These are phyloP conservation scores for Rhodamnia rubescens DNA, from an alignment of 345 rosid species.

Conservation along the genomic window DNA sequence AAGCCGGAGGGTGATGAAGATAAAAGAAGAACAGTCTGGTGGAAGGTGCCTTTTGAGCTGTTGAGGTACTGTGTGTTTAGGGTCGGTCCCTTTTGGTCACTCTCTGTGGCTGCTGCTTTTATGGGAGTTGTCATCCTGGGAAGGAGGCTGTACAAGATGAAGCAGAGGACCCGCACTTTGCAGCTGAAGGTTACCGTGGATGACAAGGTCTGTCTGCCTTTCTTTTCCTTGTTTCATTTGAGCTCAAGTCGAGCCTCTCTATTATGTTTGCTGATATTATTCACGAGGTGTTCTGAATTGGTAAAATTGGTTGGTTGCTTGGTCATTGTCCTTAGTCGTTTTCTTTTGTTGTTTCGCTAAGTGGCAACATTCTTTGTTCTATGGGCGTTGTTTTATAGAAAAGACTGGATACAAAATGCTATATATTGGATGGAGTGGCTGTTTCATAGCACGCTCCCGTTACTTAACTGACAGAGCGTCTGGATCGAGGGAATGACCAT, in stretches of 20 bases:
- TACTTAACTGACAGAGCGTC: background rate
- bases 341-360: background rate
- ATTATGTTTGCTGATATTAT: background rate
- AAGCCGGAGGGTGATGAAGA: slow-evolving; percentile 26
- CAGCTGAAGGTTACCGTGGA: slow-evolving; percentile 79
- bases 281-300: background rate
- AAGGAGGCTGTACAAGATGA: slow-evolving; percentile 68
- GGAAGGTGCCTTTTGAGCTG: slow-evolving; percentile 85
- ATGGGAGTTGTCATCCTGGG: slow-evolving; percentile 79
- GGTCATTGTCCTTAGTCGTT: background rate
- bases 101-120: slow-evolving; percentile 87
- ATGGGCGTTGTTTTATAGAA: background rate
- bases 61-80: slow-evolving; percentile 64
- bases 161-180: slow-evolving; percentile 53
- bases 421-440: background rate
- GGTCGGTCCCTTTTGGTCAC: slow-evolving; percentile 74
- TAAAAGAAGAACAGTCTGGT: slow-evolving; percentile 46
- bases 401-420: background rate
- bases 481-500: background rate
- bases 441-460: background rate
- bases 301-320: background rate
- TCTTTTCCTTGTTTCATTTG: background rate
- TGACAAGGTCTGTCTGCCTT: slow-evolving; percentile 56
- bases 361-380: background rate
- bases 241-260: background rate